Conservation (phyloP, 2,329 filamentous ascomycete genomes). For the Botrytis squamosa region DNA sequence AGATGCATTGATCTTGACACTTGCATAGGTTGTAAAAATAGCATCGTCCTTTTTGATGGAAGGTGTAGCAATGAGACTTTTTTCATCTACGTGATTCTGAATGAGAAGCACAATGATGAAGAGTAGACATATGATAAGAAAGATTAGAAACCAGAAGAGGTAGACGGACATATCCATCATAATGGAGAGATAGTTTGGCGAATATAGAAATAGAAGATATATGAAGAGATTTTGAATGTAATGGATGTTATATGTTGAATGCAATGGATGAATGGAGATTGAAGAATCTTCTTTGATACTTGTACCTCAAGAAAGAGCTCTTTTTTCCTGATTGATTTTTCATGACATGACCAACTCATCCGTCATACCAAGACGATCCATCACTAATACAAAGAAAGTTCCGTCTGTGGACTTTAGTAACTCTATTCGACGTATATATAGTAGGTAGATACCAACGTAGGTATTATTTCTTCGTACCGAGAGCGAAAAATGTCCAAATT, state of each 20-base stretch:
- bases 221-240: background rate
- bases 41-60: constrained; percentile 24
- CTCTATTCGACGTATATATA: background rate
- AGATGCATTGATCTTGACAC: constrained; percentile 26
- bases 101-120: constrained; percentile 25
- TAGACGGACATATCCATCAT: constrained; percentile 6
- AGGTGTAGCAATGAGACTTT: constrained; percentile 24
- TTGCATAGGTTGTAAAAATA: constrained; percentile 26
- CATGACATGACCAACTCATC: too few relatives aligned
- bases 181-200: background rate
- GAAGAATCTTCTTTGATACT: background rate
- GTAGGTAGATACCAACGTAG: background rate
- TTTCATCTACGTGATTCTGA: constrained; percentile 20
- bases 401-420: background rate
- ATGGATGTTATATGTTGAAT: background rate
- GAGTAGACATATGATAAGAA: constrained; percentile 17
- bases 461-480: background rate
- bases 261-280: background rate
- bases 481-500: background rate
- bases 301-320: background rate
- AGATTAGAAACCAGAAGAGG: constrained; percentile 2
- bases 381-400: background rate
- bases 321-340: background rate
- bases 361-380: background rate
- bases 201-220: background rate